Percentiles rank a stretch among this genome's conserved stretches.
Conservation (phyloP, 352 stramenopile species). For the Globisporangium irregulare region DNA sequence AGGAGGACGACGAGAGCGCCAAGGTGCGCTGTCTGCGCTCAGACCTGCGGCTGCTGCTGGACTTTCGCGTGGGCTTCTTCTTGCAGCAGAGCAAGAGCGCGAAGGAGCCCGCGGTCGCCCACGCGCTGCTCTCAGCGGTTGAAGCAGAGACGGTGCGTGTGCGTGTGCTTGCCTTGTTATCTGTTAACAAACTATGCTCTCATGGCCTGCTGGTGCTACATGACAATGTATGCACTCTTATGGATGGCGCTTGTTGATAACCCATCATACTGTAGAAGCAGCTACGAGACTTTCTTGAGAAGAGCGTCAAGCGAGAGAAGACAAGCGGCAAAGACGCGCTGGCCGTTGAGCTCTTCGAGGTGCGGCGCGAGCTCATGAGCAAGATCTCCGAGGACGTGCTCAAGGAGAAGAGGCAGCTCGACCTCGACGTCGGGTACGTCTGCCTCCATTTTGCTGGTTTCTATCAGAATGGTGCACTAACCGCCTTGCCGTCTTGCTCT, state of each 20-base stretch:
- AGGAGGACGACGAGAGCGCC: constrained; percentile 50
- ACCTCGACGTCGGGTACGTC: constrained; percentile 50
- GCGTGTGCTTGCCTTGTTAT: neutral
- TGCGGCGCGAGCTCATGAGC: constrained; percentile 60
- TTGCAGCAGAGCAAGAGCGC: constrained; percentile 17
- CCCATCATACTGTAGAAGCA: constrained; percentile 29
- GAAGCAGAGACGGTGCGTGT: constrained; percentile 42
- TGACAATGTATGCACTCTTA: too few relatives aligned
- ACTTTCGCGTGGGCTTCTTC: constrained; percentile 50
- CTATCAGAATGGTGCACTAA: too few relatives aligned
- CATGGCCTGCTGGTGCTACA: too few relatives aligned
- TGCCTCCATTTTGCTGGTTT: neutral
- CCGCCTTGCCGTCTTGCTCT: neutral
- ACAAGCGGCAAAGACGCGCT: constrained; percentile 42
- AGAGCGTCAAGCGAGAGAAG: constrained; percentile 64
- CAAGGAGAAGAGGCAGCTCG: constrained; percentile 57
- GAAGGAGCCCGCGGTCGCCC: constrained; percentile 16
- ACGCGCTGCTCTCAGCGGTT: constrained; percentile 11
- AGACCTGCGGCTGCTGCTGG: constrained; percentile 59
- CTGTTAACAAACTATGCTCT: too few relatives aligned
- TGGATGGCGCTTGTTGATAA: neutral
- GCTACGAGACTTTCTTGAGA: constrained; percentile 57
- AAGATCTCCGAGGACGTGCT: constrained; percentile 72
- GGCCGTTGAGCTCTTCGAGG: constrained; percentile 62
- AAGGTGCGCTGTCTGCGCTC: constrained; percentile 52